phyloP scores from a whole-genome alignment of 208 protist genomes.

The Jaenimonas drosophilae region DNA sequence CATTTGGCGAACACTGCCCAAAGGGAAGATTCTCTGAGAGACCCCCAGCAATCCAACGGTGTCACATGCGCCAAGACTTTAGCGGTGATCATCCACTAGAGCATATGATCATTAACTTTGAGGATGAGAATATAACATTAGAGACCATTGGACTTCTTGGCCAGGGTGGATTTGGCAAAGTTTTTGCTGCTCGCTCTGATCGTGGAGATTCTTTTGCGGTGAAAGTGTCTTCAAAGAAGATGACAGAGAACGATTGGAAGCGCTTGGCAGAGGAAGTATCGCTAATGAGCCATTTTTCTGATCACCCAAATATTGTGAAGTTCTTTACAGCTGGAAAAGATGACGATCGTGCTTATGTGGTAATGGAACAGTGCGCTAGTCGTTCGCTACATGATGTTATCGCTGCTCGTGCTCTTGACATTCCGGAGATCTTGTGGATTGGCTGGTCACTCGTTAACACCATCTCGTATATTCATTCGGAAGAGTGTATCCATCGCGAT shows the following conservation, averaged over 20 bases:
- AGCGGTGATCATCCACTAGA: constrained; percentile 55
- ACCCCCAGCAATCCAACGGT: too few relatives aligned
- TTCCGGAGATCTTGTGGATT: constrained; percentile 80
- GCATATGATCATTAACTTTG: constrained; percentile 63
- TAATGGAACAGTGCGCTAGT: constrained; percentile 80
- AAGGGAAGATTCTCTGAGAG: too few relatives aligned
- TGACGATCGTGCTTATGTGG: constrained; percentile 66
- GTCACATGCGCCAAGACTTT: too few relatives aligned
- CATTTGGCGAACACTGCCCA: too few relatives aligned
- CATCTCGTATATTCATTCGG: constrained; percentile 75
- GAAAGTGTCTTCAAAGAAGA: constrained; percentile 78
- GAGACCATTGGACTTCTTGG: constrained; percentile 61
- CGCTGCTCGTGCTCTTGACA: constrained; percentile 30
- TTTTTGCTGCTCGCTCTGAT: constrained; percentile 62
- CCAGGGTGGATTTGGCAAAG: constrained; percentile 81
- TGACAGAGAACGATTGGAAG: constrained; percentile 73
- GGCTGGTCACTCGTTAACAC: constrained; percentile 76
- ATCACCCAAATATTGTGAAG: constrained; percentile 79
- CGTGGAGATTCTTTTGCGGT: constrained; percentile 71
- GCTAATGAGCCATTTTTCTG: constrained; percentile 80
- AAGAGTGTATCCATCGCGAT: constrained; percentile 85
- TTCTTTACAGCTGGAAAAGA: constrained; percentile 67
- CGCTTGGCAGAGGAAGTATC: constrained; percentile 78
- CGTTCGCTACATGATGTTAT: constrained; percentile 77
- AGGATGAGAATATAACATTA: constrained; percentile 50